phyloP scores from a whole-genome alignment of 352 stramenopile species.

The Aphanomyces cochlioides region DNA sequence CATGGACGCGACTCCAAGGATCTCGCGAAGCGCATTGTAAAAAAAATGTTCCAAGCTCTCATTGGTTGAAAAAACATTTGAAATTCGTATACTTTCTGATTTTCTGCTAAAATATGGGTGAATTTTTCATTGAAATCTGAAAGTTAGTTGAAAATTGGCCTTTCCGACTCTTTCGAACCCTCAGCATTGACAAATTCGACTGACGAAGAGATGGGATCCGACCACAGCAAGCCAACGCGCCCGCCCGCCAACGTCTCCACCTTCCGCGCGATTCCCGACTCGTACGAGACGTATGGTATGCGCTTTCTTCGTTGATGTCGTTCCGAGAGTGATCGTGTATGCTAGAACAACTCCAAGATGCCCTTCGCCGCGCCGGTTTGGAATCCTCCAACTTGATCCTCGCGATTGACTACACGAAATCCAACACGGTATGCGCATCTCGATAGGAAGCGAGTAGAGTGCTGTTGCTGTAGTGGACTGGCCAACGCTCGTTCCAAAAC shows the following conservation, averaged over 20 bases:
- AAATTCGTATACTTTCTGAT: too few relatives aligned
- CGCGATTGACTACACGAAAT: slow-evolving; percentile 67
- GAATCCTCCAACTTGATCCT: slow-evolving; percentile 70
- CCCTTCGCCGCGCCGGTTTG: slow-evolving; percentile 50
- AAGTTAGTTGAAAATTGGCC: too few relatives aligned
- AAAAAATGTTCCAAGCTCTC: too few relatives aligned
- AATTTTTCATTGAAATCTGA: too few relatives aligned
- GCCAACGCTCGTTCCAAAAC: slow-evolving; percentile 54
- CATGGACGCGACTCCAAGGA: too few relatives aligned
- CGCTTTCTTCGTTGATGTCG: too few relatives aligned
- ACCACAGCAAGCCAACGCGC: background rate
- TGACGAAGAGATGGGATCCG: background rate
- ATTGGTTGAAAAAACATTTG: too few relatives aligned
- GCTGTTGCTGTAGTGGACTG: slow-evolving; percentile 46
- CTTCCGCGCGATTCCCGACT: slow-evolving; percentile 42
- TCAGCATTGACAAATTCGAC: background rate
- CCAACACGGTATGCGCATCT: slow-evolving; percentile 41
- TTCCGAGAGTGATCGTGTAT: too few relatives aligned
- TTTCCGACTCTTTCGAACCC: too few relatives aligned
- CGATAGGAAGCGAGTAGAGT: background rate
- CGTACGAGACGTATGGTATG: slow-evolving; percentile 63
- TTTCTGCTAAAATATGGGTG: too few relatives aligned
- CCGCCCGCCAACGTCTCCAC: too few relatives aligned
- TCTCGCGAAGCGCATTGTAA: too few relatives aligned
- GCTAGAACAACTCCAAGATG: slow-evolving; percentile 57